A percentile compares a stretch with the other conserved stretches of the same genome.
phyloP scores from a whole-genome alignment of 768 basidiomycete genomes.

The Trametopsis cervina region DNA sequence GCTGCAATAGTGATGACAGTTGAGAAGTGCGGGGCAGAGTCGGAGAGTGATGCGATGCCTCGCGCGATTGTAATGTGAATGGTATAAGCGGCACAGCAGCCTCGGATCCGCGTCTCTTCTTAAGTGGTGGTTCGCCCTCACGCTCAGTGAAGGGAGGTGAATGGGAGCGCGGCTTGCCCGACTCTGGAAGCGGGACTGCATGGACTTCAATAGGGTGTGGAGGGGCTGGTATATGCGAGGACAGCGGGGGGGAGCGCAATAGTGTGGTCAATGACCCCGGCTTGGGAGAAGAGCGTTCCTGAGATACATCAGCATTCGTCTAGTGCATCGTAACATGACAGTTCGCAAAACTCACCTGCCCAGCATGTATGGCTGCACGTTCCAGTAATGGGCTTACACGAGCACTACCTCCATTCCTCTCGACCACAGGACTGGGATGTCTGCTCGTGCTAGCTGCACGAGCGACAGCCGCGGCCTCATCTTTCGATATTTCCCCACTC shows the following conservation, averaged over 20 bases:
- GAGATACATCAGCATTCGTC: not conserved
- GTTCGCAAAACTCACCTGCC: not conserved
- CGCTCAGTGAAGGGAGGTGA: not conserved
- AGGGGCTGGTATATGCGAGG: too few species aligned
- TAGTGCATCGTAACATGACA: not conserved
- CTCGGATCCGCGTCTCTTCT: constrained; percentile 17
- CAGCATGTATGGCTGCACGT: not conserved
- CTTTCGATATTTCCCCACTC: constrained; percentile 20
- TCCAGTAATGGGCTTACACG: constrained; percentile 4
- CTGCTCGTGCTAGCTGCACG: not conserved
- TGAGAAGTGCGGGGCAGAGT: too few species aligned
- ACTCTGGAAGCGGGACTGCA: too few species aligned
- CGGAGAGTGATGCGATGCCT: too few species aligned
- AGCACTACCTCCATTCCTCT: not conserved
- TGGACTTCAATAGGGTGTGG: too few species aligned
- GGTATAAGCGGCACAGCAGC: too few species aligned
- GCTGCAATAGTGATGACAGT: too few species aligned
- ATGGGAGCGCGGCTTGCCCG: not conserved
- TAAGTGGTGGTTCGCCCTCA: constrained; percentile 16
- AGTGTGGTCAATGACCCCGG: too few species aligned
- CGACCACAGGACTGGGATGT: constrained; percentile 4
- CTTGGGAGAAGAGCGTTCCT: too few species aligned
- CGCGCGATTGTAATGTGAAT: too few species aligned
- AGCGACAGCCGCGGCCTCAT: not conserved
- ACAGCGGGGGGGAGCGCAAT: too few species aligned